phyloP scores from a whole-genome alignment of 805 yeast species.

The Wickerhamiella occidentalis region DNA sequence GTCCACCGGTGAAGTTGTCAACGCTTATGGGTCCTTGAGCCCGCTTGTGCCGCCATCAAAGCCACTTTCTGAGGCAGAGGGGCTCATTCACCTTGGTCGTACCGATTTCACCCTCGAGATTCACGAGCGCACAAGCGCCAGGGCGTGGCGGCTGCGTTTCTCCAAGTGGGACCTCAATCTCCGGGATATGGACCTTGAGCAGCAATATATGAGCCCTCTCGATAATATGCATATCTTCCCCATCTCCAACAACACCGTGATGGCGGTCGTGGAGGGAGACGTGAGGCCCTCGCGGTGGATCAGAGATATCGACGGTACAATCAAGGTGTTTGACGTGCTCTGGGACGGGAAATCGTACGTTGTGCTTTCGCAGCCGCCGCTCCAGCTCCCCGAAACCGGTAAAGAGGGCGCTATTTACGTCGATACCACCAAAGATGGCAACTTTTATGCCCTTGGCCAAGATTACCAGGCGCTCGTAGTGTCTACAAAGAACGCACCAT shows the following conservation, averaged over 20 bases:
- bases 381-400: conserved; percentile 7
- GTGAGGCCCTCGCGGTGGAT: conserved; percentile 62
- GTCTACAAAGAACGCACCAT: conserved; percentile 37
- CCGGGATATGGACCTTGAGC: conserved; percentile 47
- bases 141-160: conserved; percentile 76
- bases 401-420: conserved; percentile 44
- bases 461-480: conserved; percentile 72
- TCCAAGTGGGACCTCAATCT: conserved; percentile 89
- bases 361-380: conserved; percentile 30
- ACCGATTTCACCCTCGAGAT: conserved; percentile 38
- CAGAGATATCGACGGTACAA: conserved; percentile 52
- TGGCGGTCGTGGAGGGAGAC: conserved; percentile 52
- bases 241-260: conserved; percentile 62
- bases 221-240: conserved; percentile 78
- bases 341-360: conserved; percentile 18
- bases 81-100: conserved; percentile 23
- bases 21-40: conserved; percentile 50
- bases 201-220: conserved; percentile 35
- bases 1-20: conserved; percentile 57
- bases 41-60: conserved; percentile 6
- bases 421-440: conserved; percentile 43
- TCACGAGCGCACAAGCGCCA: conserved; percentile 49
- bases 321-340: conserved; percentile 69
- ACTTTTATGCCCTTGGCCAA: conserved; percentile 74
- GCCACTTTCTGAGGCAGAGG: background rate